Evolutionary conservation across 1,284 basidiomycete genomes (phyloP), one percentile per base, ranked within the genome.

Genomic region (Sporisorium sorghi): DNA sequence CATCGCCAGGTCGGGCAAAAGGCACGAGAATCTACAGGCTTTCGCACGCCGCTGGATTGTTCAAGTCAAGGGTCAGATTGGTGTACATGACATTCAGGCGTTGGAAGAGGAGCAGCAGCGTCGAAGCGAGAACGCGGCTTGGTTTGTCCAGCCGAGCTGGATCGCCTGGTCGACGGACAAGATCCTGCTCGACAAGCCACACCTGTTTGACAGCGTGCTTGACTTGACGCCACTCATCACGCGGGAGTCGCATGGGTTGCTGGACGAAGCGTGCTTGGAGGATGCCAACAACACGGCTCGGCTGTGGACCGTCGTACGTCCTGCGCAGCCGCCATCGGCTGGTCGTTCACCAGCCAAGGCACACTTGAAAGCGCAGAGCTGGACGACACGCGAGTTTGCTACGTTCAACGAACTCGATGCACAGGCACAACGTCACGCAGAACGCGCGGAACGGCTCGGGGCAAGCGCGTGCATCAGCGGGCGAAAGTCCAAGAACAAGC

Each of bases 141-240:
- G n/a, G 1, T 12, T 32, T 11, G 12, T 23, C 9, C 26, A 51
- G 23, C 64, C 49, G n/a, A 57, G 72, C 39, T 81, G 79, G 79
- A 76, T 81, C 39, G 77, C 77, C 8, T 79, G 77, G 77, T 78
- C 72, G 10, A 63, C 78, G 5, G 77, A 81, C 56, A 78, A 76
- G 68, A 71, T 81, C 40, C 39, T 79, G 19, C 66, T 79, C 19
- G 78, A 81, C 19, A 81, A 79, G 58, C 61, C 68, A 15, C 56
- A 75, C 35, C 46, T 81, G 9, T 81, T 74, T 54, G 79, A 81
- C 53, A 63, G 63, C 30, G 64, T 81, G 26, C 59, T 81, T 9
- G 79, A 81, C 40, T 56, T 81, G 19, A 67, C 73, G 1, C 67
- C 78, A 5, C 60, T 79, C 26, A 51, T 68, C 42, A 44, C 58